Base-by-base conservation (phyloP, 1,284 basidiomycete genomes). In the Gomphus sp. region DNA sequence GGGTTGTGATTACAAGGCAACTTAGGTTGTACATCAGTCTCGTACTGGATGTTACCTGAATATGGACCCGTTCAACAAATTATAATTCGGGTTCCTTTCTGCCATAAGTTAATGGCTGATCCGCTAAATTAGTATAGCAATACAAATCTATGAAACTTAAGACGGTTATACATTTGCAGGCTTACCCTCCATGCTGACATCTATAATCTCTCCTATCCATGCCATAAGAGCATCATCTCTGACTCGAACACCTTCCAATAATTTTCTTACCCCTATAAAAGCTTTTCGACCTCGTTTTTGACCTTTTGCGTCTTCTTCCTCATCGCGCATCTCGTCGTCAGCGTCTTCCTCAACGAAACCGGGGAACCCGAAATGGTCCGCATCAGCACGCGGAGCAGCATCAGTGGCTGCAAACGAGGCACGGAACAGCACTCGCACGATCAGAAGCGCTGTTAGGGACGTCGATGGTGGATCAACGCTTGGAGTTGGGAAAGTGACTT, bases 341-440 rank as follows among this genome's bases (percentile, higher is more conserved):
- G 39, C 48, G 11, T 75, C 74, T 18, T 88, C 86, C 63, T 87
- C 85, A 41, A 86, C 75, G 51, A 85, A 57, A 0, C 86, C 88
- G 6, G 89, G 89, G 69, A 91, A 91, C 3, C 89, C 89, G 69
- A 91, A 91, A 64, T 89, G 87, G 61, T 91, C 85, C 9, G 79
- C 84, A 66, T 91, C 88, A 2, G 78, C 81, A 12, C 85, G 77
- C 14, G 88, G 88, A 0, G 89, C 88, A 33, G 79, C 77, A 62
- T 89, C 87, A 1, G 71, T 69, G 3, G 85, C 80, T 14, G 85
- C 84, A 64, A 89, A 90, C 0, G 89, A 82, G 2, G 81, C 80
- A 36, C 87, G 80, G 69, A 88, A 91, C 16, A 91, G 74, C 55
- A 89, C 79, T 4, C 89, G 84, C 49, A 90, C 78, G 64, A 87